Conservation (phyloP, 2,329 filamentous ascomycete species). For the Teratosphaeria gauchensis region DNA sequence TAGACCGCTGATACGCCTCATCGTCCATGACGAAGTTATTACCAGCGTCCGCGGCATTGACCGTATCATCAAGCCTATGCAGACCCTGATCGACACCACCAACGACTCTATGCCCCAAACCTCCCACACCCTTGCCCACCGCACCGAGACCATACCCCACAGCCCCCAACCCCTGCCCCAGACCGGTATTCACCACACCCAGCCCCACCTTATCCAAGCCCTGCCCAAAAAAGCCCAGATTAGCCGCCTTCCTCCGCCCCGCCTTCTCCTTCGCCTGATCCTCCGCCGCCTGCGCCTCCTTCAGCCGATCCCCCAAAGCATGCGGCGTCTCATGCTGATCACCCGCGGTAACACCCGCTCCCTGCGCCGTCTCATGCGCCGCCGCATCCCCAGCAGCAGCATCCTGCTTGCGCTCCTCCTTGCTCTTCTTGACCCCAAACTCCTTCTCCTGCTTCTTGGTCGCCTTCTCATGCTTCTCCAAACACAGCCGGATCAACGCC, state of each 20-base stretch:
- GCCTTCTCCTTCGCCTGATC: conserved; percentile 11
- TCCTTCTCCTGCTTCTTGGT: conserved; percentile 45
- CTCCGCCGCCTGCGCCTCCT: conserved; percentile 14
- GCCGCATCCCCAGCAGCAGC: conserved; percentile 17
- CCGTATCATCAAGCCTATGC: conserved; percentile 12
- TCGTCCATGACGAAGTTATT: conserved; percentile 16
- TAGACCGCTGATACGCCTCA: conserved; percentile 10
- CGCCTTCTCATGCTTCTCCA: conserved; percentile 61
- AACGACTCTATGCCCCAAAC: conserved; percentile 29
- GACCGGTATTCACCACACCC: conserved; percentile 7
- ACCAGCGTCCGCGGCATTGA: conserved; percentile 10
- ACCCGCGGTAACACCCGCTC: conserved; percentile 22
- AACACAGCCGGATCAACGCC: conserved; percentile 68
- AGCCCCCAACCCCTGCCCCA: conserved; percentile 10
- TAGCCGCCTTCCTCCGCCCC: conserved; percentile 1
- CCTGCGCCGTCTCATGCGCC: conserved; percentile 22
- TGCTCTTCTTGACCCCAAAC: conserved; percentile 29
- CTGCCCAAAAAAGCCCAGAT: conserved; percentile 11
- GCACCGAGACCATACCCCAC: conserved; percentile 14
- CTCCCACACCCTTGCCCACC: conserved; percentile 24
- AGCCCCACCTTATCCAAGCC: conserved; percentile 12
- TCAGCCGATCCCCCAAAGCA: conserved; percentile 21
- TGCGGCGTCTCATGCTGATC: conserved; percentile 20
- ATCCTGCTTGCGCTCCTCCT: conserved; percentile 30
- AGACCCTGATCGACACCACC: conserved; percentile 29